These are phyloP conservation scores for Xylaria digitata DNA, from an alignment of 2,329 filamentous ascomycete genomes.

Conservation along the genomic window DNA sequence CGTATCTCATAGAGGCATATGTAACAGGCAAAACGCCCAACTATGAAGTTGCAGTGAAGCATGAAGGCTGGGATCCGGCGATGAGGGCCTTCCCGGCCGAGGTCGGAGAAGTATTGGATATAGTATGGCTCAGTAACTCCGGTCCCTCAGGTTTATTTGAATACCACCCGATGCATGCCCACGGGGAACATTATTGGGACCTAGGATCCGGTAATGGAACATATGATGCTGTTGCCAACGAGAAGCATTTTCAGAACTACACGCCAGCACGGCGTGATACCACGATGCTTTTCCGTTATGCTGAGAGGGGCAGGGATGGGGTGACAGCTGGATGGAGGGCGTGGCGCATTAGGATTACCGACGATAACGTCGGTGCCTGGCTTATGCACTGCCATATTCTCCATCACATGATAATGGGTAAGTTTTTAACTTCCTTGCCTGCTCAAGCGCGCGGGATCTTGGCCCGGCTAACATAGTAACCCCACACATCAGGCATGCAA, in stretches of 20 bases:
- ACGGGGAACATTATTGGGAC: conserved; percentile 66
- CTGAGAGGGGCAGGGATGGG: conserved; percentile 52
- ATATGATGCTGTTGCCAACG: conserved; percentile 63
- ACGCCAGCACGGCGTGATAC: conserved; percentile 57
- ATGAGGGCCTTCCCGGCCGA: conserved; percentile 63
- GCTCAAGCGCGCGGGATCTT: neutral
- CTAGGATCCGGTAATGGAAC: conserved; percentile 64
- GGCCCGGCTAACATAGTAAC: conserved; percentile 4
- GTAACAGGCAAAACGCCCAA: conserved; percentile 62
- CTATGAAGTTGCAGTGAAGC: conserved; percentile 61
- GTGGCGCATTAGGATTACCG: conserved; percentile 63
- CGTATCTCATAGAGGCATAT: conserved; percentile 66
- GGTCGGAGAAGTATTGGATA: conserved; percentile 67
- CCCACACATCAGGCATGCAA: conserved; percentile 53
- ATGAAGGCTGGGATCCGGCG: conserved; percentile 65
- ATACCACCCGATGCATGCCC: conserved; percentile 66
- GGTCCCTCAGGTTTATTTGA: conserved; percentile 54
- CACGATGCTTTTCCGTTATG: conserved; percentile 68
- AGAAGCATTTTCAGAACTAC: conserved; percentile 53
- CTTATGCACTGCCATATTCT: conserved; percentile 71
- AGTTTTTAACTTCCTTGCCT: conserved; percentile 40
- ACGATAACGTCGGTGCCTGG: conserved; percentile 66
- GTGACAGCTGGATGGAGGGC: conserved; percentile 67
- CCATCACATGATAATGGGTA: conserved; percentile 69
- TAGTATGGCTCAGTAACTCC: conserved; percentile 60